Conservation (phyloP, 352 stramenopile species). For the Pythium myriotylum region DNA sequence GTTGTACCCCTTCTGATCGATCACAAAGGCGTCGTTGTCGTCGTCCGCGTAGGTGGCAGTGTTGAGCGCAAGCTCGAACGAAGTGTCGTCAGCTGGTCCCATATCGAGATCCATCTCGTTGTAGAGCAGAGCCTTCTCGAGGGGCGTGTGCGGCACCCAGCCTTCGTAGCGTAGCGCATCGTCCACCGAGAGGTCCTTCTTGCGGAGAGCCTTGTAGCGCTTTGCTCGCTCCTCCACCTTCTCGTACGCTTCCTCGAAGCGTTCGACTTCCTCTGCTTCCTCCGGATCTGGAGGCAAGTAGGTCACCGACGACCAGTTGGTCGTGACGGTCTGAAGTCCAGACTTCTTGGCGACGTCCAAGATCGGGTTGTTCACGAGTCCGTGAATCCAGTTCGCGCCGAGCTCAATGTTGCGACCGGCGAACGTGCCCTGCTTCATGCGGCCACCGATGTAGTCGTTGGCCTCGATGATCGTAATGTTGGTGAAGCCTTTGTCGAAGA, state of each 20-base stretch:
- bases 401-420: conserved; percentile 12
- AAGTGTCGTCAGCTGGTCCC: not conserved
- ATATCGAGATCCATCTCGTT: conserved; percentile 12
- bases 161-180: conserved; percentile 9
- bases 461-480: conserved; percentile 22
- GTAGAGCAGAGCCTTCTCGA: conserved; percentile 10
- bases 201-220: conserved; percentile 5
- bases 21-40: conserved; percentile 9
- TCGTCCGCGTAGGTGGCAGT: conserved; percentile 9
- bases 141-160: conserved; percentile 7
- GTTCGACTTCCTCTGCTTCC: conserved; percentile 3
- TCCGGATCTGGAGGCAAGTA: conserved; percentile 9
- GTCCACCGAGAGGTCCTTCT: conserved; percentile 9
- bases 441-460: conserved; percentile 19
- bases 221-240: conserved; percentile 9
- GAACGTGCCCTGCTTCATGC: conserved; percentile 6
- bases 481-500: conserved; percentile 16
- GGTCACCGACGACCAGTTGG: conserved; percentile 13
- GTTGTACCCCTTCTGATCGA: conserved; percentile 3
- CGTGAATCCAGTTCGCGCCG: conserved; percentile 17
- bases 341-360: not conserved
- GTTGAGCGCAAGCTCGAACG: conserved; percentile 13
- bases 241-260: conserved; percentile 1
- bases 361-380: conserved; percentile 12
- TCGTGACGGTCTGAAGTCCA: conserved; percentile 11